phyloP scores from a whole-genome alignment of 495 filamentous ascomycete genomes.

The Xylaria bambusicola region DNA sequence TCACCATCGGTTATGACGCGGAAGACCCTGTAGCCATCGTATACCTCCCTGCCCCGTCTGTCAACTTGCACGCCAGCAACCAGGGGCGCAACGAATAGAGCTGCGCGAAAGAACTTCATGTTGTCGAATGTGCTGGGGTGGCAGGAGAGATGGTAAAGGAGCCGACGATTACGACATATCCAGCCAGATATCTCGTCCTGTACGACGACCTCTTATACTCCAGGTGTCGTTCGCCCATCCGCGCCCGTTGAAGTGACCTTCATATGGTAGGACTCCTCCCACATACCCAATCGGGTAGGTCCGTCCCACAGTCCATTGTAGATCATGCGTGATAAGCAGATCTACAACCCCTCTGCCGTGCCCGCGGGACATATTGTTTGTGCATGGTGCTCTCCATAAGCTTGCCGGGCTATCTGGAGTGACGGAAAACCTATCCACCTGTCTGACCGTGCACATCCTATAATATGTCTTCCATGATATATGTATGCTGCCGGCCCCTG shows the following conservation, averaged over 20 bases:
- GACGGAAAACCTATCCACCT: too few relatives aligned
- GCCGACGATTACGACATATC: neutral
- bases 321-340: constrained; percentile 13
- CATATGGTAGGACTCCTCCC: constrained; percentile 17
- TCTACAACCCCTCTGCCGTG: too few relatives aligned
- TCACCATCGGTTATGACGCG: constrained; percentile 30
- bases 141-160: neutral
- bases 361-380: too few relatives aligned
- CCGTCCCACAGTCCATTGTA: constrained; percentile 16
- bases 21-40: constrained; percentile 51
- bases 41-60: constrained; percentile 31
- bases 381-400: too few relatives aligned
- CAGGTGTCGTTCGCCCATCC: neutral
- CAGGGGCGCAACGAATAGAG: constrained; percentile 26
- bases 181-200: neutral
- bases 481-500: too few relatives aligned
- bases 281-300: constrained; percentile 31
- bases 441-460: too few relatives aligned
- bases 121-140: constrained; percentile 9
- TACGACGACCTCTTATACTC: neutral
- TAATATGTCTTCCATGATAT: too few relatives aligned
- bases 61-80: constrained; percentile 26
- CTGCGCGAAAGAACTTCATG: constrained; percentile 28
- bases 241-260: constrained; percentile 7
- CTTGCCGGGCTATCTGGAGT: too few relatives aligned